Conservation (phyloP, 2,329 filamentous ascomycete species). For the Corinectria fuckeliana region DNA sequence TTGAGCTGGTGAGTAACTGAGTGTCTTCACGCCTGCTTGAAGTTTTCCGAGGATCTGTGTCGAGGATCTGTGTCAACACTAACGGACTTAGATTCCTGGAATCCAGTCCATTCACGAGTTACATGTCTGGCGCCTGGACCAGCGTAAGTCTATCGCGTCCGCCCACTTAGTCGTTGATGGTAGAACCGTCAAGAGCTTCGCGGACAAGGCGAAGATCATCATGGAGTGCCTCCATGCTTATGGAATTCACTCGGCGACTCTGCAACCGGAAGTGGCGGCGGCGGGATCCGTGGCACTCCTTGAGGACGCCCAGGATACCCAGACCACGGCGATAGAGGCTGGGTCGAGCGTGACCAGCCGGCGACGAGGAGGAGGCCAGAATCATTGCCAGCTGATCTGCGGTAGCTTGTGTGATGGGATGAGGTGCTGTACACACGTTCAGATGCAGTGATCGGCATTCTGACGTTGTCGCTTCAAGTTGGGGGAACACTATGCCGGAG, state of each 20-base stretch:
- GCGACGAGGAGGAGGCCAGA: conserved; percentile 37
- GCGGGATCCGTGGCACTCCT: conserved; percentile 18
- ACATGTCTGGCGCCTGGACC: conserved; percentile 76
- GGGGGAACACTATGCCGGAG: conserved; percentile 11
- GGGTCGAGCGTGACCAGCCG: conserved; percentile 14
- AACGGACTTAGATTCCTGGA: conserved; percentile 62
- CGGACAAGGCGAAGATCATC: conserved; percentile 65
- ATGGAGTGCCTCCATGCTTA: conserved; percentile 75
- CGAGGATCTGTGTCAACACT: conserved; percentile 11
- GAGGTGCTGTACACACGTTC: conserved; percentile 52
- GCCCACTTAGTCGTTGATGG: conserved; percentile 71
- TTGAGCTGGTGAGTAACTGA: conserved; percentile 60
- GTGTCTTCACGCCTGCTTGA: neutral
- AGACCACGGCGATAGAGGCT: conserved; percentile 15
- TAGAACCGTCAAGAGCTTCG: conserved; percentile 62
- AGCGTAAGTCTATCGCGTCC: conserved; percentile 72
- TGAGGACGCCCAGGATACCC: conserved; percentile 14
- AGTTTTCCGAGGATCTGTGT: neutral
- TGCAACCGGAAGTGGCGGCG: conserved; percentile 66
- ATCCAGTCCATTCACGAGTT: conserved; percentile 73
- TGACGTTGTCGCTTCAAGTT: conserved; percentile 5
- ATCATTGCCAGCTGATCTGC: conserved; percentile 58
- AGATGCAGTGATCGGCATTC: conserved; percentile 28
- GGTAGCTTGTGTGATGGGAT: conserved; percentile 57
- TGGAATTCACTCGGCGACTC: conserved; percentile 73